Evolutionary conservation across 2,329 filamentous ascomycete genomes (phyloP).

Genomic region (Ambrosiella xylebori): DNA sequence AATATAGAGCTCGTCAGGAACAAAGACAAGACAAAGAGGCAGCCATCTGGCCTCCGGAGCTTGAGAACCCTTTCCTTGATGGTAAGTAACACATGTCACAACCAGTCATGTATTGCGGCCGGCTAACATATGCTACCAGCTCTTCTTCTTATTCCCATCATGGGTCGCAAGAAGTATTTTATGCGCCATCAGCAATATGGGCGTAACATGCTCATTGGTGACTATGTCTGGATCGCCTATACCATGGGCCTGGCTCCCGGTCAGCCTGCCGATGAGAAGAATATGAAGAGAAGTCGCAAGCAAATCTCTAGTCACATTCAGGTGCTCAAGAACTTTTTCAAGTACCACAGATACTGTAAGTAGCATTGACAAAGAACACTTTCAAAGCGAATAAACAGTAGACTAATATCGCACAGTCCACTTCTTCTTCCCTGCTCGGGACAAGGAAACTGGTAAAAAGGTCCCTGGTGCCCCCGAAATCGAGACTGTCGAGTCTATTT

Average conservation of each 20-base stretch:
- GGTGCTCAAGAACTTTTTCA: constrained; percentile 50
- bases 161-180: constrained; percentile 49
- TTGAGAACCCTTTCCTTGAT: constrained; percentile 51
- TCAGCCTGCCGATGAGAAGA: constrained; percentile 25
- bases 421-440: constrained; percentile 40
- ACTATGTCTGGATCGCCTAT: constrained; percentile 45
- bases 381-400: not conserved
- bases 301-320: constrained; percentile 57
- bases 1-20: constrained; percentile 47
- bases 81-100: constrained; percentile 27
- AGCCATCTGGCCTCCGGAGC: constrained; percentile 41
- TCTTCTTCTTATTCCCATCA: constrained; percentile 45
- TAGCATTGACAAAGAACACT: constrained; percentile 11
- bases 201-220: constrained; percentile 52
- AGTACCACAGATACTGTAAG: constrained; percentile 46
- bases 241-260: constrained; percentile 29
- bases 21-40: constrained; percentile 41
- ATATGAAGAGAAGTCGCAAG: constrained; percentile 33
- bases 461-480: constrained; percentile 17
- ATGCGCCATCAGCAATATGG: constrained; percentile 47
- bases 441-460: constrained; percentile 33
- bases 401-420: constrained; percentile 26
- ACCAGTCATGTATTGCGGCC: not conserved
- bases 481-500: constrained; percentile 25
- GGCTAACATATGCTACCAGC: constrained; percentile 24